A percentile compares a stretch with the other conserved stretches of the same genome.
These are phyloP conservation scores for Exidia glandulosa DNA, from an alignment of 768 basidiomycete species.

Conservation along the genomic window DNA sequence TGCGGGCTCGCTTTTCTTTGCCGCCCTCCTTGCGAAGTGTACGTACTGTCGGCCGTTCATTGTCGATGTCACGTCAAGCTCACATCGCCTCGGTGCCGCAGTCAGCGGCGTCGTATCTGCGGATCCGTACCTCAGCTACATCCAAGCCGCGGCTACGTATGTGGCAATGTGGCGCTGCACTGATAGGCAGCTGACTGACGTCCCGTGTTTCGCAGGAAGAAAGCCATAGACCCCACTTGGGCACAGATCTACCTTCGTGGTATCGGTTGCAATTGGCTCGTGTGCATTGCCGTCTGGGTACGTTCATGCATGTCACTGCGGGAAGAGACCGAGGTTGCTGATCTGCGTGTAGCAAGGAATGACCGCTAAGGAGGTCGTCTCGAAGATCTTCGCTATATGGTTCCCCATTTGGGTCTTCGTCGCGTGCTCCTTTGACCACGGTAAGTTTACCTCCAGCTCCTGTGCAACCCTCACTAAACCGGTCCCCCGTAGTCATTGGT, in stretches of 20 bases:
- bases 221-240: constrained; percentile 56
- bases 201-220: constrained; percentile 30
- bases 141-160: constrained; percentile 47
- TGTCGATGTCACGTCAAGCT: background rate
- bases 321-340: background rate
- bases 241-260: constrained; percentile 64
- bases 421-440: constrained; percentile 60
- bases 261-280: constrained; percentile 70
- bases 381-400: constrained; percentile 60
- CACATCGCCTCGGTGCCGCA: constrained; percentile 14
- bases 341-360: constrained; percentile 45
- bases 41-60: constrained; percentile 13
- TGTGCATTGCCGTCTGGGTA: constrained; percentile 65
- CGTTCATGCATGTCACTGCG: constrained; percentile 12
- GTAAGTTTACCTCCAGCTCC: constrained; percentile 24
- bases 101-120: constrained; percentile 49
- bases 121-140: constrained; percentile 46
- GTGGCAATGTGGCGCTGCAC: constrained; percentile 13
- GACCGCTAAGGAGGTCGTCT: constrained; percentile 54
- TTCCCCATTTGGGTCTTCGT: constrained; percentile 75
- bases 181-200: background rate
- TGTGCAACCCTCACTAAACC: background rate
- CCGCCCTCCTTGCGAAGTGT: constrained; percentile 55
- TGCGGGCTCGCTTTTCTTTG: constrained; percentile 59
- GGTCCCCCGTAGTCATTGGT: constrained; percentile 30